Evolutionary conservation across 768 basidiomycete species (phyloP).

Genomic region (Mycena vitilis): DNA sequence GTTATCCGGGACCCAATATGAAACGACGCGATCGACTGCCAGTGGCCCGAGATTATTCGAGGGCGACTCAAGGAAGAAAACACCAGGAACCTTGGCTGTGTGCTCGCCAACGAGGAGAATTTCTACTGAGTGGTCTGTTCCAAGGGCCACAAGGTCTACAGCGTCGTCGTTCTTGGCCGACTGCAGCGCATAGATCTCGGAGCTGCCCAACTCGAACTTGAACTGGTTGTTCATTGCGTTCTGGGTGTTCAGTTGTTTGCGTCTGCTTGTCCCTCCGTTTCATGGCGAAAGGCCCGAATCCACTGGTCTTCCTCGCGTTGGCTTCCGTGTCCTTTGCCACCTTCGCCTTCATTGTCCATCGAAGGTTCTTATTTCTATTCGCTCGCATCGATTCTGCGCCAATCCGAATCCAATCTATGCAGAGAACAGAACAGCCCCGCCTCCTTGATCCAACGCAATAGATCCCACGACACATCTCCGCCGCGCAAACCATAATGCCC

Average conservation of each 20-base stretch:
- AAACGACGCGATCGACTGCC: slow-evolving; percentile 70
- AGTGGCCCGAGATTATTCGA: slow-evolving; percentile 21
- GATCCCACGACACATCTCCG: slow-evolving; percentile 59
- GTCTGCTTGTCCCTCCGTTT: slow-evolving; percentile 13
- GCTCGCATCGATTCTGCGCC: neutral
- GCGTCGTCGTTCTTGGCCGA: slow-evolving; percentile 75
- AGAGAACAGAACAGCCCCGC: slow-evolving; percentile 71
- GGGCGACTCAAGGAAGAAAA: slow-evolving; percentile 1
- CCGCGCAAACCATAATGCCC: slow-evolving; percentile 49
- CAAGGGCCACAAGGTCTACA: slow-evolving; percentile 76
- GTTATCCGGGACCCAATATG: slow-evolving; percentile 78
- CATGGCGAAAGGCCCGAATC: slow-evolving; percentile 65
- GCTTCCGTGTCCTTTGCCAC: slow-evolving; percentile 65
- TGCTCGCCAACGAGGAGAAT: slow-evolving; percentile 71
- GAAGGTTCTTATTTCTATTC: slow-evolving; percentile 8
- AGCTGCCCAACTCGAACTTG: slow-evolving; percentile 64
- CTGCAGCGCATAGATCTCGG: slow-evolving; percentile 70
- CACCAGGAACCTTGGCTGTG: slow-evolving; percentile 18
- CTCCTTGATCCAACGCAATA: slow-evolving; percentile 64
- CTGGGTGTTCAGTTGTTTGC: neutral
- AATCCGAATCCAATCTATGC: slow-evolving; percentile 45
- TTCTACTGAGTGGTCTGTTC: slow-evolving; percentile 78
- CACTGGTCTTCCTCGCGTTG: slow-evolving; percentile 69
- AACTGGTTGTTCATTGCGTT: slow-evolving; percentile 33
- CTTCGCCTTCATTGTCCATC: slow-evolving; percentile 60